Evolutionary conservation across 1,284 basidiomycete species (phyloP), one percentile per base, ranked within the genome.

Genomic region (Meripilus lineatus): DNA sequence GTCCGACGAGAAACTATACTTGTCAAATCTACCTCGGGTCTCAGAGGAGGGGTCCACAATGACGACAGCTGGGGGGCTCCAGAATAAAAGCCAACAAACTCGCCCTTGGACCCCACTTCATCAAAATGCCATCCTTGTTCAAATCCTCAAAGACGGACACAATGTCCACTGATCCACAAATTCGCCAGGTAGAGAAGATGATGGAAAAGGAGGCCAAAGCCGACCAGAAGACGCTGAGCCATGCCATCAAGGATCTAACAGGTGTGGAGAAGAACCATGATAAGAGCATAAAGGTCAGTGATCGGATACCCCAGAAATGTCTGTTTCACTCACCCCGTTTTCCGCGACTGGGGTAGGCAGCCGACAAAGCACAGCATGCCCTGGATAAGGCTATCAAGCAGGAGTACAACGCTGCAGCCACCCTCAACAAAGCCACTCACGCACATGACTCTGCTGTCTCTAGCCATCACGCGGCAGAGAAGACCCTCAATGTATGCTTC

Each of bases 371-470:
- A 1, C 66, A 70, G 38, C 66, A 66, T 47, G 47, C 56, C 6
- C 58, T 77, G 25, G 69, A 69, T 37, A 78, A 75, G 55, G 59
- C 72, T 38, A 66, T 71, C 46, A 67, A 69, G 49, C 63, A 68
- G 48, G 77, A 80, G 53, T 65, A 70, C 41, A 64, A 64, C 32
- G 62, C 68, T n/a, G 65, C 67, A 32, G 66, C 67, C 40, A 63
- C 63, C 20, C 57, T 79, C 34, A 69, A 74, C 53, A 67, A 74
- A 40, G 76, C 73, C 4, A 66, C 68, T 11, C 69, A 76, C 44
- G 56, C 64, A 5, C 76, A 81, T 50, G 74, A 80, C 20, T 54
- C 64, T 13, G 74, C 75, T 7, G 48, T 71, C 33, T 56, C 70
- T 5, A 54, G 68, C 35, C 58, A 74, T 38, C 63, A 67, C 35